A percentile compares a stretch with the other conserved stretches of the same genome.
phyloP scores from a whole-genome alignment of 2,329 filamentous ascomycete species.

The Aspergillus brunneoviolaceus region DNA sequence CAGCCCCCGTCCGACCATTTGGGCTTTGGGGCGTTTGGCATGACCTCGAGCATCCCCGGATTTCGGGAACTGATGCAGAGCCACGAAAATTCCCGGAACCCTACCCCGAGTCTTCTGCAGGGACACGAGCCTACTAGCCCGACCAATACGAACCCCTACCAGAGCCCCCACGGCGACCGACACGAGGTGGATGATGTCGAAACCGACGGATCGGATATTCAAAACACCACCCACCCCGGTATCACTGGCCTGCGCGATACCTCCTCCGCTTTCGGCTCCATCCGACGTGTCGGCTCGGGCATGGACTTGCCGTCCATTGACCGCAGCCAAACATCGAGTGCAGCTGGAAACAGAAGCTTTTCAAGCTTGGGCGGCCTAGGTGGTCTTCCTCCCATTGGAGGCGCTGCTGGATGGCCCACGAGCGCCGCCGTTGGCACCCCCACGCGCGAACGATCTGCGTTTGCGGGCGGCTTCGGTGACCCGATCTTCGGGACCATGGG shows the following conservation, averaged over 20 bases:
- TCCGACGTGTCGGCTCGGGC: constrained; percentile 54
- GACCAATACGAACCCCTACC: constrained; percentile 93
- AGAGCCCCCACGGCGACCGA: constrained; percentile 79
- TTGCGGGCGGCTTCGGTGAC: constrained; percentile 54
- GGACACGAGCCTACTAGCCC: constrained; percentile 76
- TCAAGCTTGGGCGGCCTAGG: constrained; percentile 56
- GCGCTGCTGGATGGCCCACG: constrained; percentile 50
- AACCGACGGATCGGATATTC: constrained; percentile 54
- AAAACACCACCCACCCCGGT: constrained; percentile 51
- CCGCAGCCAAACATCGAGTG: constrained; percentile 89
- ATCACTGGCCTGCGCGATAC: constrained; percentile 56
- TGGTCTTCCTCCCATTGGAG: constrained; percentile 55
- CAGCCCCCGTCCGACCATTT: constrained; percentile 51
- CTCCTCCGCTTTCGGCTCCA: constrained; percentile 53
- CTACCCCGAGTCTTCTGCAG: constrained; percentile 51
- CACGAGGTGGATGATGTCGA: constrained; percentile 63
- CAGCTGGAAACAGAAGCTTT: constrained; percentile 71
- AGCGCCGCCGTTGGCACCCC: constrained; percentile 75
- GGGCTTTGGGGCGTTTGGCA: constrained; percentile 61
- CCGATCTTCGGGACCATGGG: constrained; percentile 71
- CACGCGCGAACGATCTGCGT: constrained; percentile 54
- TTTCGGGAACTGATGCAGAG: constrained; percentile 58
- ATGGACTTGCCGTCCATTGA: constrained; percentile 68
- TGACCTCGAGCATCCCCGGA: constrained; percentile 58
- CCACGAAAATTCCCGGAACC: constrained; percentile 58